phyloP scores from a whole-genome alignment of 176 grass and related monocot genomes.

The Phyllostachys edulis region DNA sequence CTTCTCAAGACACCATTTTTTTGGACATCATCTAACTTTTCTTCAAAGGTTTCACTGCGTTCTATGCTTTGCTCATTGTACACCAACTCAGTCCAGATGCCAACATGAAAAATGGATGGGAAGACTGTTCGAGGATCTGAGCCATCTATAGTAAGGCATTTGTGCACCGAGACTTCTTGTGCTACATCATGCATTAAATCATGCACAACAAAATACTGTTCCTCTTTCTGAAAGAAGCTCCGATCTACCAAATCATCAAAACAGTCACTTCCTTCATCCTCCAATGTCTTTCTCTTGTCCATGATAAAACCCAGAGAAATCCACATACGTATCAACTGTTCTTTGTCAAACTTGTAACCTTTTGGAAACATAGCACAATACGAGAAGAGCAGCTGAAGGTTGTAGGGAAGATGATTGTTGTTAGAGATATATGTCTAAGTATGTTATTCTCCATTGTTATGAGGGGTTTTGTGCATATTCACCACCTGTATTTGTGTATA shows the following conservation, averaged over 20 bases:
- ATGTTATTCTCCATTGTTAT: too few species aligned
- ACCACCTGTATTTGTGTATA: too few species aligned
- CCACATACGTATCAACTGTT: slow-evolving; percentile 41
- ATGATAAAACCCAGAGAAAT: slow-evolving; percentile 45
- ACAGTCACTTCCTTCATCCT: slow-evolving; percentile 24
- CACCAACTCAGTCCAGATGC: slow-evolving; percentile 1
- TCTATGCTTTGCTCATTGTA: background rate
- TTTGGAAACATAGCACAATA: slow-evolving; percentile 57
- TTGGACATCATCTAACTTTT: background rate
- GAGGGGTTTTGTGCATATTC: too few species aligned
- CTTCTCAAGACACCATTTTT: background rate
- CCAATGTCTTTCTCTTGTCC: background rate
- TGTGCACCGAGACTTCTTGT: background rate
- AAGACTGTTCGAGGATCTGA: background rate
- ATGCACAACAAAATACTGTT: slow-evolving; percentile 31
- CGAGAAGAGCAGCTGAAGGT: slow-evolving; percentile 40
- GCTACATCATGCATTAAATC: slow-evolving; percentile 55
- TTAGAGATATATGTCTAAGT: too few species aligned
- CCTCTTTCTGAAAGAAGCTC: slow-evolving; percentile 39
- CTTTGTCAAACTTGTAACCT: slow-evolving; percentile 45
- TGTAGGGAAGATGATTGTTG: slow-evolving; percentile 27
- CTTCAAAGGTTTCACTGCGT: slow-evolving; percentile 14
- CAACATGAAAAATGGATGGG: background rate
- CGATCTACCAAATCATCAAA: slow-evolving; percentile 38
- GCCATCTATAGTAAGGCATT: slow-evolving; percentile 22